These are phyloP conservation scores for Aspergillus sp. DNA, from an alignment of 2,329 filamentous ascomycete species.

Conservation along the genomic window DNA sequence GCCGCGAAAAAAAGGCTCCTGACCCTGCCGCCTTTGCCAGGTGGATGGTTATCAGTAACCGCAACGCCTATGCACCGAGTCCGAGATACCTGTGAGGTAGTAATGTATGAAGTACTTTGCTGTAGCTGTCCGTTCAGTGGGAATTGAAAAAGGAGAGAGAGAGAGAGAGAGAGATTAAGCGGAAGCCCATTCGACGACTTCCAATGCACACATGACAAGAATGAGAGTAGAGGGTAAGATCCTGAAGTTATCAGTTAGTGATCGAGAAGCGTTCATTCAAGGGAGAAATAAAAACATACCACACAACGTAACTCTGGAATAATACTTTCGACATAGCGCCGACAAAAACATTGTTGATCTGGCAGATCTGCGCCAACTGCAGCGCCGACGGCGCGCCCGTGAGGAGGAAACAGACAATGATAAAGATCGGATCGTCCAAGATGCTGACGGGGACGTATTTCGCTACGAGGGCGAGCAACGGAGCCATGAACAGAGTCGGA, in stretches of 20 bases:
- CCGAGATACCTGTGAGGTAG: too few relatives aligned
- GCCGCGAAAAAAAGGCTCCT: too few relatives aligned
- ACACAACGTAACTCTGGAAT: conserved; percentile 96
- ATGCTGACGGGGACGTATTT: conserved; percentile 93
- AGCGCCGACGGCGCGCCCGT: conserved; percentile 90
- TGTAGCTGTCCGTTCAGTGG: too few relatives aligned
- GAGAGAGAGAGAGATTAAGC: neutral
- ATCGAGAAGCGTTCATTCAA: conserved; percentile 12
- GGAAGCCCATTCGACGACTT: conserved; percentile 84
- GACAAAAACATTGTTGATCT: conserved; percentile 96
- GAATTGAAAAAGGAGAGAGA: too few relatives aligned
- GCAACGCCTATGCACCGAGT: too few relatives aligned
- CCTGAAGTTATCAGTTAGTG: conserved; percentile 46
- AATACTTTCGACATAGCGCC: conserved; percentile 88
- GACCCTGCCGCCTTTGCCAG: too few relatives aligned
- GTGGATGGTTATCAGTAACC: too few relatives aligned
- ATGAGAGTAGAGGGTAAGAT: conserved; percentile 91
- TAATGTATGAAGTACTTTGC: too few relatives aligned
- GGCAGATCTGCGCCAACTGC: conserved; percentile 96
- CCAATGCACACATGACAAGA: conserved; percentile 85
- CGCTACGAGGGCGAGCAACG: conserved; percentile 78
- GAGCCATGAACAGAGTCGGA: conserved; percentile 88
- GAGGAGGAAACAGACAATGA: conserved; percentile 95
- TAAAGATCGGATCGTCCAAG: conserved; percentile 94
- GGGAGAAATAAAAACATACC: conserved; percentile 51